A percentile compares a stretch with the other conserved stretches of the same genome.
phyloP scores from a whole-genome alignment of 2,329 filamentous ascomycete species.

The Nemania sp. region DNA sequence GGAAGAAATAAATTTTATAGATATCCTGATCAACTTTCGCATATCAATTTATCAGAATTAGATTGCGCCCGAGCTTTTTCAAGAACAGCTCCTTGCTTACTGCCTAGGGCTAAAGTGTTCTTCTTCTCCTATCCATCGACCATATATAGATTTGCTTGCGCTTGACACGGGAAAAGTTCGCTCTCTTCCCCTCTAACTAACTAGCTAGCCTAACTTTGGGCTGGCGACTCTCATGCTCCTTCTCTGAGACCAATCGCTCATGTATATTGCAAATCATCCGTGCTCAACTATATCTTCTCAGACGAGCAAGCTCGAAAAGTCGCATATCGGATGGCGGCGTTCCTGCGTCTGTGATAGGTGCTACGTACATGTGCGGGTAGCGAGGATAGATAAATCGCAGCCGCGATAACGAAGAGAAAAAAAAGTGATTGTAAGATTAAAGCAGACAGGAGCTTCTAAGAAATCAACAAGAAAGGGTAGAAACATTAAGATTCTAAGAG shows the following conservation, averaged over 20 bases:
- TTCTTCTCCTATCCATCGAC: too few relatives aligned
- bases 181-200: constrained; percentile 14
- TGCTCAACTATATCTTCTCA: constrained; percentile 12
- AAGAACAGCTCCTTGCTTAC: constrained; percentile 8
- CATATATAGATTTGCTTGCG: constrained; percentile 17
- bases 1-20: background rate
- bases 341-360: constrained; percentile 6
- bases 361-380: constrained; percentile 11
- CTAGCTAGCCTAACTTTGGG: too few relatives aligned
- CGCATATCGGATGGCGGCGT: too few relatives aligned
- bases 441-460: background rate
- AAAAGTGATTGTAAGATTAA: background rate
- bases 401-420: constrained; percentile 3
- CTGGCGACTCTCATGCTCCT: too few relatives aligned
- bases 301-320: too few relatives aligned
- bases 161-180: background rate
- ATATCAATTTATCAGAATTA: constrained; percentile 25
- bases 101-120: constrained; percentile 10
- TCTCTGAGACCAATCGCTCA: constrained; percentile 16
- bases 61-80: constrained; percentile 10
- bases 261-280: constrained; percentile 10
- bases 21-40: constrained; percentile 26
- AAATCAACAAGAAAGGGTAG: constrained; percentile 2
- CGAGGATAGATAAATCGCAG: constrained; percentile 14
- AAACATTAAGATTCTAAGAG: constrained; percentile 6